A percentile compares a stretch with the other conserved stretches of the same genome.
phyloP scores from a whole-genome alignment of 352 stramenopile species.

The Globisporangium middletonii region DNA sequence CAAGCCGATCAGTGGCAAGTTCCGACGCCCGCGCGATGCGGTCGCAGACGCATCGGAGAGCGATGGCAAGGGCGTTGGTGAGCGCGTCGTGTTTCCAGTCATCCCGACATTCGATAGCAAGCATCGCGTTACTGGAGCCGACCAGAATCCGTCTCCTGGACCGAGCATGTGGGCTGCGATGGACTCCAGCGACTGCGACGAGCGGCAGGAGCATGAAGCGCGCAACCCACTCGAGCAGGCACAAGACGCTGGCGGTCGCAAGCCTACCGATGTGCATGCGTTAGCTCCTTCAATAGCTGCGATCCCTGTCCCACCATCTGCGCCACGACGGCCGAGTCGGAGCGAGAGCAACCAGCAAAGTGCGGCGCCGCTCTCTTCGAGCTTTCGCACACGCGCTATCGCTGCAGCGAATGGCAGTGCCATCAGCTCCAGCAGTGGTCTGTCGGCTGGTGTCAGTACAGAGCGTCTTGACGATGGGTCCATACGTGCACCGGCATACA shows the following conservation, averaged over 20 bases:
- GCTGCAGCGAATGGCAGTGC: constrained; percentile 10
- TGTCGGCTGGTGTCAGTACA: too few species aligned
- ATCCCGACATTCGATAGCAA: constrained; percentile 13
- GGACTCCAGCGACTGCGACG: constrained; percentile 4
- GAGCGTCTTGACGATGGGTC: too few species aligned
- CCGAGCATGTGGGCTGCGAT: background rate
- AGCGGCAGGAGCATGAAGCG: constrained; percentile 11
- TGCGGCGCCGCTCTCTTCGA: constrained; percentile 8
- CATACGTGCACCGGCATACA: too few species aligned
- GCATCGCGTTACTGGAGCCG: background rate
- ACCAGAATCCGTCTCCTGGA: background rate
- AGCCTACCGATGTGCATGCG: background rate
- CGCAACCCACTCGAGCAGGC: background rate
- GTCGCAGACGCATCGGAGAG: constrained; percentile 5
- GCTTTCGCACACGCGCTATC: constrained; percentile 25
- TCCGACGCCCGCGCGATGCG: constrained; percentile 14
- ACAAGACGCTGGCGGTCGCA: background rate
- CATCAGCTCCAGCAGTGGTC: background rate
- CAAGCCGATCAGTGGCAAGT: constrained; percentile 14
- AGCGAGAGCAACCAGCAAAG: constrained; percentile 20
- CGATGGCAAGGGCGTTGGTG: constrained; percentile 1
- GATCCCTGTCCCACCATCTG: constrained; percentile 19
- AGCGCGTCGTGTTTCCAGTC: constrained; percentile 45
- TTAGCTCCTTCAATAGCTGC: constrained; percentile 16
- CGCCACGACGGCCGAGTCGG: constrained; percentile 14